phyloP scores from a whole-genome alignment of 306 rosid species.

The Calophaca sinica region DNA sequence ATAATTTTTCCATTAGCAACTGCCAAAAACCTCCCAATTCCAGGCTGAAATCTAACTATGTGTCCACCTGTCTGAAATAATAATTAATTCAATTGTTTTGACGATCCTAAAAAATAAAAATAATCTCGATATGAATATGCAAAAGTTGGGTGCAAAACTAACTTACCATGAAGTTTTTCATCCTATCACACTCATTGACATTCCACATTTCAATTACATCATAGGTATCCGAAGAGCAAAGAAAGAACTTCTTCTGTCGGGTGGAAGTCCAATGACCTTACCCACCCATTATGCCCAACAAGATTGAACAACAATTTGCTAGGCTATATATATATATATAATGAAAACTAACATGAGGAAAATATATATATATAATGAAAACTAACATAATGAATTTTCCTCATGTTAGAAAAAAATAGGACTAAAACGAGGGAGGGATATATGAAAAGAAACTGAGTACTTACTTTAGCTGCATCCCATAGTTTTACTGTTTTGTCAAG shows the following conservation, averaged over 20 bases:
- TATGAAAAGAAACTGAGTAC: neutral
- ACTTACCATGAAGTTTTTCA: neutral
- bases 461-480: conserved; percentile 8
- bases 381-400: neutral
- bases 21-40: neutral
- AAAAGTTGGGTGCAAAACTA: neutral
- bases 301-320: neutral
- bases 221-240: neutral
- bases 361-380: no score
- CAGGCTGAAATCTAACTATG: neutral
- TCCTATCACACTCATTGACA: neutral
- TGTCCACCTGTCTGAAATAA: neutral
- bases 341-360: no score
- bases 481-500: conserved; percentile 2
- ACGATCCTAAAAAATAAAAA: no score
- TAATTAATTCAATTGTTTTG: neutral
- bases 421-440: neutral
- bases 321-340: conserved; percentile 1
- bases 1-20: conserved; percentile 7
- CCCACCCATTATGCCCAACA: neutral
- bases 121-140: neutral
- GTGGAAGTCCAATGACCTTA: conserved; percentile 21
- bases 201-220: conserved; percentile 5
- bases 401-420: neutral
- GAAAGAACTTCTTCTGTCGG: neutral